Conservation (phyloP, 2,329 filamentous ascomycete species). For the Pseudopyrenochaeta lycopersici region DNA sequence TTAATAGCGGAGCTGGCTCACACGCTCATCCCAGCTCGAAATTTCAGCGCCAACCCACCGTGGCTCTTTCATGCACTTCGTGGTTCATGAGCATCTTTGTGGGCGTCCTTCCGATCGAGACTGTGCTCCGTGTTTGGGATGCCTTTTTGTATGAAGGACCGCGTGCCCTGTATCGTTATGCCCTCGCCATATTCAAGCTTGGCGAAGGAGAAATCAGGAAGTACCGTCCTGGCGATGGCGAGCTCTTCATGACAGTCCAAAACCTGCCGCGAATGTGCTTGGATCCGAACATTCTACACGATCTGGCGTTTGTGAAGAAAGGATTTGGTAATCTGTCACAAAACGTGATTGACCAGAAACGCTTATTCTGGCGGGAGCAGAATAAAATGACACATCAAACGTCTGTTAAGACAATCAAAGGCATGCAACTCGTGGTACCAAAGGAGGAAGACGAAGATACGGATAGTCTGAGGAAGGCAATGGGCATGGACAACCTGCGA, state of each 20-base stretch:
- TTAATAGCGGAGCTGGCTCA: constrained; percentile 46
- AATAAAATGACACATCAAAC: constrained; percentile 36
- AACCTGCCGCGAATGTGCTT: constrained; percentile 81
- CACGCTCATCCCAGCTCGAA: constrained; percentile 45
- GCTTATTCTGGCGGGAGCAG: constrained; percentile 54
- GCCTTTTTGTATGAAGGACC: constrained; percentile 95
- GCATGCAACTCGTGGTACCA: constrained; percentile 8
- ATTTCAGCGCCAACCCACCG: constrained; percentile 74
- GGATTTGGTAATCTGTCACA: constrained; percentile 85
- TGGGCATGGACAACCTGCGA: constrained; percentile 27
- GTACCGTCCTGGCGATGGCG: constrained; percentile 84
- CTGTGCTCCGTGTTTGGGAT: constrained; percentile 92
- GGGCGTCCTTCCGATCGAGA: constrained; percentile 89
- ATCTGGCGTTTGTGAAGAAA: constrained; percentile 81
- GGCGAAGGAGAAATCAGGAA: constrained; percentile 80
- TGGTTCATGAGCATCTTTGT: constrained; percentile 99
- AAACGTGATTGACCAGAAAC: constrained; percentile 78
- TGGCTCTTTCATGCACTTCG: constrained; percentile 89
- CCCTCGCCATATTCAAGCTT: constrained; percentile 88
- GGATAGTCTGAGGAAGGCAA: constrained; percentile 29
- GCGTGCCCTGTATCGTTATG: constrained; percentile 91
- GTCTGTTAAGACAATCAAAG: constrained; percentile 25
- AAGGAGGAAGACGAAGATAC: constrained; percentile 30
- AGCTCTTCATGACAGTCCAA: constrained; percentile 95
- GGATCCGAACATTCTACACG: constrained; percentile 83